Evolutionary conservation across 176 grass and related monocot genomes (phyloP), one percentile per base, ranked within the genome.

Genomic region (Oryza rufipogon): DNA sequence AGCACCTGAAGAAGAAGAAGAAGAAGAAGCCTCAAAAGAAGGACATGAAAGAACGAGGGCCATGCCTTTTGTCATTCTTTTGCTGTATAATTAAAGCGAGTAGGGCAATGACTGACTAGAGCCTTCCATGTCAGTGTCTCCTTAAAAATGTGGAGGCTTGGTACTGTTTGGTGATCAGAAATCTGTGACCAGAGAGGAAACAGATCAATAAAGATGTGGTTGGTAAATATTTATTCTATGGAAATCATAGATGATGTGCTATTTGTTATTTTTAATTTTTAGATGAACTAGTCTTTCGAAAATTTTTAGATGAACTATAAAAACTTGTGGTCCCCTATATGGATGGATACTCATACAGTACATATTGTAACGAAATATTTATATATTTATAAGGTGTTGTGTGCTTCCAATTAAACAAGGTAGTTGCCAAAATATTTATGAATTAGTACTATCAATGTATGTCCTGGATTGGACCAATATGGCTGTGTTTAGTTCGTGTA

Each of bases 101-200:
- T 54, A 54, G 15, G 54, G 6, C n/a, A 30, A 46, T 5, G 39
- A 41, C 39, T 47, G 42, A 25, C 60, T 23, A 66, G 41, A 79
- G 23, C 23, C 16, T 46, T 79, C 76, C 14, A 22, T 6, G 76
- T 78, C 38, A 78, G n/a, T 65, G n/a, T 65, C 76, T 45, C 58
- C n/a, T 15, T 39, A 11, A 22, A 10, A 41, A 41, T 41, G 39
- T 42, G 12, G 34, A 64, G 34, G 34, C 8, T 9, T 1, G 14
- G n/a, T 19, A 60, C 10, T 76, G 30, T 22, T 72, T 36, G 11
- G 30, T 47, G n/a, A 46, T 26, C 70, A 26, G 52, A 56, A 56
- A 20, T 56, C 16, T 56, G 52, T 56, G 6, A 56, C 52, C 51
- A 54, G 1, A 17, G 51, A 54, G 51, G 51, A 56, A 56, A 56